Conservation (phyloP, 805 yeast species). For the Candida chauliodis region DNA sequence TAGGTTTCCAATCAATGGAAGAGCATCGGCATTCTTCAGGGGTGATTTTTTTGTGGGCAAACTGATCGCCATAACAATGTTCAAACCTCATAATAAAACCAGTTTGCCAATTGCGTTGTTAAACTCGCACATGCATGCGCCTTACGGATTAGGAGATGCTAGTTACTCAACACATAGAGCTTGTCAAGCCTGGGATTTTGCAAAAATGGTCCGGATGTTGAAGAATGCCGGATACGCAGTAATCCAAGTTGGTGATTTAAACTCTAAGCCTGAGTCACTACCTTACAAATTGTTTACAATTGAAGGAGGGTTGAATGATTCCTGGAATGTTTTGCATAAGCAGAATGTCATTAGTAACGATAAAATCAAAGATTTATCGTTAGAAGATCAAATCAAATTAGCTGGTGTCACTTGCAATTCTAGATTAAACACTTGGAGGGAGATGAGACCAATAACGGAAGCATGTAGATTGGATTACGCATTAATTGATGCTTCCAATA, state of each 20-base stretch:
- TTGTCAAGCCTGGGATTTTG: conserved; percentile 95
- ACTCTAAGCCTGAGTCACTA: conserved; percentile 81
- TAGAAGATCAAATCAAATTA: conserved; percentile 52
- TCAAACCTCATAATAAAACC: conserved; percentile 48
- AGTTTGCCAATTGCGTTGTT: conserved; percentile 67
- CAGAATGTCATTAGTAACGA: conserved; percentile 13
- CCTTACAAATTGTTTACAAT: conserved; percentile 71
- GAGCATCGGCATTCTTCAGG: conserved; percentile 88
- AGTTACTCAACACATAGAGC: conserved; percentile 88
- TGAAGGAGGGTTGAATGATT: conserved; percentile 69
- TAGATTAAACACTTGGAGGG: conserved; percentile 81
- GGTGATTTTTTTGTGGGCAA: conserved; percentile 99
- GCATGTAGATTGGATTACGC: conserved; percentile 93
- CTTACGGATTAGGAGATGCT: conserved; percentile 81
- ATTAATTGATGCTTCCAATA: conserved; percentile 55
- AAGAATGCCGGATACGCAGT: conserved; percentile 77
- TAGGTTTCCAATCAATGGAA: conserved; percentile 87
- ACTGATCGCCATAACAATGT: conserved; percentile 67
- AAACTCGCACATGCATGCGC: conserved; percentile 97
- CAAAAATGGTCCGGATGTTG: conserved; percentile 59
- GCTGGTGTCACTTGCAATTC: conserved; percentile 95
- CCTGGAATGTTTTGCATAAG: conserved; percentile 67
- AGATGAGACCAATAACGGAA: conserved; percentile 48
- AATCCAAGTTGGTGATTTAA: conserved; percentile 89
- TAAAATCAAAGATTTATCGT: conserved; percentile 23